Conservation (phyloP, 768 basidiomycete genomes). For the Coprinopsis marcescibilis region DNA sequence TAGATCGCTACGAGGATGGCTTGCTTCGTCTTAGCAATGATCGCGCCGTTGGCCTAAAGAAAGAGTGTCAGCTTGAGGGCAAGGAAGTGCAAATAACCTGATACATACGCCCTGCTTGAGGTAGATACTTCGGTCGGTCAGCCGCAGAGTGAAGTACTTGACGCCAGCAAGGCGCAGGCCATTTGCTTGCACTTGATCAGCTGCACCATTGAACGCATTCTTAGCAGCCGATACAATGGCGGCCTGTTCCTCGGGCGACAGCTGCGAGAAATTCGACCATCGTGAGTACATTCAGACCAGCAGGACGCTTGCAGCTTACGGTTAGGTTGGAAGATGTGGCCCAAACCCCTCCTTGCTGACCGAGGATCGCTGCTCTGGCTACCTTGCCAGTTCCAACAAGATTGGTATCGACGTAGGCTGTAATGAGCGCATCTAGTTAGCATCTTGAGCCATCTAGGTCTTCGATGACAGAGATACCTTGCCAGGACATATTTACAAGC, state of each 20-base stretch:
- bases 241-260: constrained; percentile 59
- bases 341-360: constrained; percentile 74
- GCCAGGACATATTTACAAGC: constrained; percentile 57
- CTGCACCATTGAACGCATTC: constrained; percentile 29
- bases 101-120: constrained; percentile 69
- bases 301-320: constrained; percentile 31
- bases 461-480: constrained; percentile 35
- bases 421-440: constrained; percentile 3
- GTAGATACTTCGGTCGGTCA: constrained; percentile 49
- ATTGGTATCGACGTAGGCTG: constrained; percentile 80
- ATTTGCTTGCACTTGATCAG: constrained; percentile 33
- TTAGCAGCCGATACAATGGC: constrained; percentile 30
- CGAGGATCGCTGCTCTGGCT: constrained; percentile 71
- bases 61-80: not conserved
- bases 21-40: constrained; percentile 76
- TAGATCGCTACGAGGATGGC: constrained; percentile 85
- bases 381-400: constrained; percentile 72
- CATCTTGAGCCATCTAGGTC: not conserved
- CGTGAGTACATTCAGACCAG: not conserved
- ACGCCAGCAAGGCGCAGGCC: constrained; percentile 61
- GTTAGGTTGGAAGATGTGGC: constrained; percentile 53
- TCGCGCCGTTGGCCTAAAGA: constrained; percentile 62
- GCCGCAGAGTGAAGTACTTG: constrained; percentile 71
- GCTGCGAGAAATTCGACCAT: constrained; percentile 32
- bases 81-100: constrained; percentile 1